These are phyloP conservation scores for Leishmania guyanensis DNA, from an alignment of 208 protist genomes.

Conservation along the genomic window DNA sequence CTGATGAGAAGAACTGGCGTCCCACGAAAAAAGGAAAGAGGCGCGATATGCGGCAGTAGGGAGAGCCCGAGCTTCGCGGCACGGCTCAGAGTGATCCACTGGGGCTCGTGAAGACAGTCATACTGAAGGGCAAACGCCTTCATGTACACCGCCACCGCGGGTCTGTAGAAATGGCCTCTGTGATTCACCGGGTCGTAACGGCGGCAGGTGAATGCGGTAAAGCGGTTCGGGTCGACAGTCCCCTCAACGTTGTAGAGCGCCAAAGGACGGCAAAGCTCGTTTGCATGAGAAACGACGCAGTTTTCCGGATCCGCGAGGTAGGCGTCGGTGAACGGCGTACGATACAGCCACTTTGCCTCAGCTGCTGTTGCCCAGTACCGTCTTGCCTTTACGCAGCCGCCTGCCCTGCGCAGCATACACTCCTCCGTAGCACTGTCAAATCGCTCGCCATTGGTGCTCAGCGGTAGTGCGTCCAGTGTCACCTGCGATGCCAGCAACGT, in stretches of 20 bases:
- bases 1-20: not conserved
- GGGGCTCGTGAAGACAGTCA: conserved; percentile 43
- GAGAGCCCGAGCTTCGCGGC: not conserved
- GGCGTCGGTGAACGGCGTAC: conserved; percentile 33
- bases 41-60: not conserved
- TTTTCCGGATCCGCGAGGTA: conserved; percentile 27
- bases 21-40: not conserved
- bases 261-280: conserved; percentile 16
- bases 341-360: conserved; percentile 62
- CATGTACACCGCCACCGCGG: conserved; percentile 47
- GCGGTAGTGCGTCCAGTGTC: conserved; percentile 7
- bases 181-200: conserved; percentile 75
- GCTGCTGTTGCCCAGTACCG: conserved; percentile 68
- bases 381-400: conserved; percentile 2
- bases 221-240: conserved; percentile 35
- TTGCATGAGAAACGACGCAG: conserved; percentile 7
- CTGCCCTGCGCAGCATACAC: conserved; percentile 8
- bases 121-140: conserved; percentile 59
- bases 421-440: conserved; percentile 42
- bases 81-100: conserved; percentile 57
- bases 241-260: conserved; percentile 58
- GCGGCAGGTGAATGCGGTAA: conserved; percentile 39
- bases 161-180: conserved; percentile 41
- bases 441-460: conserved; percentile 73
- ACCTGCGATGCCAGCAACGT: not conserved